Percentiles rank a stretch among this genome's conserved stretches.
Conservation (phyloP, 495 filamentous ascomycete genomes). For the Hyaloscypha hepaticicola region DNA sequence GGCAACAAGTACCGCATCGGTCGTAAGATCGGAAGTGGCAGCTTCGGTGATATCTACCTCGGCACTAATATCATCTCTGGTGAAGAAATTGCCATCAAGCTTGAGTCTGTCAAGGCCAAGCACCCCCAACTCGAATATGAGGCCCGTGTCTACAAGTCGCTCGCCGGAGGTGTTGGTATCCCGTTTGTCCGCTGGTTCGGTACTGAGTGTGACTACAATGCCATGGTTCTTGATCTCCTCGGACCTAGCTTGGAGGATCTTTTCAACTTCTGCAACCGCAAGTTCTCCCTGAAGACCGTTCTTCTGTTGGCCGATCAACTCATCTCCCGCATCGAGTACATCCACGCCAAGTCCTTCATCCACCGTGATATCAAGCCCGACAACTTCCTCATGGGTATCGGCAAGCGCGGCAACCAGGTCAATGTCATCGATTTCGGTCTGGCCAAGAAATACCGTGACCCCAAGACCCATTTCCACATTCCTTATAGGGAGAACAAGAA, state of each 20-base stretch:
- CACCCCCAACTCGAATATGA: slow-evolving; percentile 99
- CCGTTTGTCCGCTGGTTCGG: slow-evolving; percentile 99
- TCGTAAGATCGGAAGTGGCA: slow-evolving; percentile 97
- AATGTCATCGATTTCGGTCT: slow-evolving; percentile 99
- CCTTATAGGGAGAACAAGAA: slow-evolving; percentile 99
- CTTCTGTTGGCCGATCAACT: slow-evolving; percentile 96
- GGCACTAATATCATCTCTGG: slow-evolving; percentile 99
- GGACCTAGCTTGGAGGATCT: slow-evolving; percentile 97
- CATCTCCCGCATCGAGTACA: slow-evolving; percentile 99
- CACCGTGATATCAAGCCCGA: slow-evolving; percentile 99
- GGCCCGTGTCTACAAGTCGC: slow-evolving; percentile 98
- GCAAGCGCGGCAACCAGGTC: slow-evolving; percentile 99
- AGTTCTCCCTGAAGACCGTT: slow-evolving; percentile 99
- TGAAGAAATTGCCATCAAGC: slow-evolving; percentile 99
- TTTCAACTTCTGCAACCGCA: slow-evolving; percentile 99
- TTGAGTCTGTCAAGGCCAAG: slow-evolving; percentile 99
- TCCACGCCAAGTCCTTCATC: slow-evolving; percentile 99
- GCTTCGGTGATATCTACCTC: slow-evolving; percentile 99
- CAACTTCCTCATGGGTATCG: slow-evolving; percentile 99
- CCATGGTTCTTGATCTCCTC: slow-evolving; percentile 98
- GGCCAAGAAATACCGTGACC: slow-evolving; percentile 99
- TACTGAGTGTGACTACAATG: slow-evolving; percentile 99
- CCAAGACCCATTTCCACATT: slow-evolving; percentile 99
- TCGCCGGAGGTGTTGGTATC: slow-evolving; percentile 97
- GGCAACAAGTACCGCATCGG: slow-evolving; percentile 99